Conservation (phyloP, 306 rosid genomes). For the Crataegus laevigata region DNA sequence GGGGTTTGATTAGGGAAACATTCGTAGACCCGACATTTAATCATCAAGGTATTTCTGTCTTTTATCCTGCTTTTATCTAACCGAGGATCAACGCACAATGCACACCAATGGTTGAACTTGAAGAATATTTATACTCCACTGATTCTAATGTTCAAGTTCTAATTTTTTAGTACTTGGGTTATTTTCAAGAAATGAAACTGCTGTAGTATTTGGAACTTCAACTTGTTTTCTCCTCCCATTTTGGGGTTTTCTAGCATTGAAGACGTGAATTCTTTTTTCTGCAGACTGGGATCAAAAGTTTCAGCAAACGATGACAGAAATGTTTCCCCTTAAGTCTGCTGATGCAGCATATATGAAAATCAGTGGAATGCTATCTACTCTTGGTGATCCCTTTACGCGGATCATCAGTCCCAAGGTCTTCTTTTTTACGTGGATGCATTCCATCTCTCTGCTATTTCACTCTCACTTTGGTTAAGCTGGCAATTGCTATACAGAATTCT, state of each 20-base stretch:
- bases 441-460: slow-evolving; percentile 7
- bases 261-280: not conserved
- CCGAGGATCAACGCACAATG: not conserved
- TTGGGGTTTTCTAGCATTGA: not conserved
- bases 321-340: slow-evolving; percentile 81
- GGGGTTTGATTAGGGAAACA: slow-evolving; percentile 96
- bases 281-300: slow-evolving; percentile 90
- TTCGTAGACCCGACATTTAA: slow-evolving; percentile 89
- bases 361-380: slow-evolving; percentile 96
- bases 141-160: not conserved
- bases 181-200: not conserved
- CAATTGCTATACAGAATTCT: not conserved
- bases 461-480: not conserved
- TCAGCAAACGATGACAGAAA: slow-evolving; percentile 98
- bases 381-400: slow-evolving; percentile 94
- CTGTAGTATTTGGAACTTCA: not conserved
- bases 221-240: not conserved
- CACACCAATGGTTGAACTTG: not conserved
- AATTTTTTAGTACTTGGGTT: not conserved
- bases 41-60: slow-evolving; percentile 67
- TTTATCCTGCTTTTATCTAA: not conserved
- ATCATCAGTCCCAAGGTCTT: slow-evolving; percentile 88
- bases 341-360: slow-evolving; percentile 88
- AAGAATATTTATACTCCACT: not conserved
- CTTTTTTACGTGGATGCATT: not conserved